Evolutionary conservation across 169 alveolate species (phyloP), one percentile per base, ranked within the genome.

Genomic region (Plasmodium coatneyi): DNA sequence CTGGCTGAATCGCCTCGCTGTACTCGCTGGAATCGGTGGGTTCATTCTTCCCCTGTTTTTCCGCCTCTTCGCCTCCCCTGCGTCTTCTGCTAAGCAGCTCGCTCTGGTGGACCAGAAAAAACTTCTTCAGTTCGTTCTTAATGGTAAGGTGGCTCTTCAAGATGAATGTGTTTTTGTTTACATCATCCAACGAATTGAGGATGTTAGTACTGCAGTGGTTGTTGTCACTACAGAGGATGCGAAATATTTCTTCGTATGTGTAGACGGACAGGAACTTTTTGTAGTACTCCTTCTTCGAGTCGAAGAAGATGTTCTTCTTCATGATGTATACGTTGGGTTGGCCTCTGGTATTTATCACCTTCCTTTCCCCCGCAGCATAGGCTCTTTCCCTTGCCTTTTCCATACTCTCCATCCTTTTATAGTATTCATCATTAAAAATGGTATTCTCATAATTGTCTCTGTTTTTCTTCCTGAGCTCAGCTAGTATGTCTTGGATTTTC

Each of bases 241-340:
- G 54, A 19, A 86, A 34, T 30, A 86, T 86, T 76, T 86, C 93
- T 49, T 74, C 93, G 46, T 86, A 86, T 22, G 93, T 78, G 66
- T 86, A 86, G 14, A 54, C 54, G 7, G 93, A 86, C 49, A 86
- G 30, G 30, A 86, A 86, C 28, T 86, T 72, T 36, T 86, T 86
- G 60, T 86, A 86, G 70, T 86, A 86, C 28, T 86, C 81, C 60
- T 86, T 86, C 30, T 70, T 36, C 7, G 86, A 86, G 80, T 86
- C 93, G 60, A 86, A 86, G 70, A 86, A 86, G 32, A 86, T 86
- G 28, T 86, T 86, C 70, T 86, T 86, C 66, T 86, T 86, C 80
- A 34, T 76, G 41, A 83, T 71, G 70, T 34, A 86, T 12, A 22
- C 10, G 14, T n/a, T 32, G 2, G 82, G n/a, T 0, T 66, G 41